Conservation (phyloP, 1,284 basidiomycete species). For the Violaceomyces palustris region DNA sequence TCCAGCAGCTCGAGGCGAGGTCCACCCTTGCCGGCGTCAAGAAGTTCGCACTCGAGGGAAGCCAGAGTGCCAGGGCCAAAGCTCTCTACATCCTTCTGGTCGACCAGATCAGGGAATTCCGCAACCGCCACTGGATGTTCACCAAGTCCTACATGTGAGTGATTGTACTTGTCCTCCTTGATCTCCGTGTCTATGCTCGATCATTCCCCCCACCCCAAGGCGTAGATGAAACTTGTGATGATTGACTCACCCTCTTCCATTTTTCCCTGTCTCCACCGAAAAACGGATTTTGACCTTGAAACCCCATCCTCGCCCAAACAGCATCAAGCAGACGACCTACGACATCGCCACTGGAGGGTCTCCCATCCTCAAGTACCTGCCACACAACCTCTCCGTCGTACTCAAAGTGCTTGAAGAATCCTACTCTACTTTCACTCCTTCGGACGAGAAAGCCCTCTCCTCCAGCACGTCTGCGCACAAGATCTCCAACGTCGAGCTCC, state of each 20-base stretch:
- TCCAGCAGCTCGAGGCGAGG: conserved; percentile 36
- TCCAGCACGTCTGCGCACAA: conserved; percentile 1
- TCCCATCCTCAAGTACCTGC: conserved; percentile 46
- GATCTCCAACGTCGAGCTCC: conserved; percentile 17
- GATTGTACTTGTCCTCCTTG: too few relatives aligned
- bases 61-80: conserved; percentile 11
- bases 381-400: conserved; percentile 39
- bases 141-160: conserved; percentile 47
- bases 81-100: conserved; percentile 45
- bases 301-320: too few relatives aligned
- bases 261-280: too few relatives aligned
- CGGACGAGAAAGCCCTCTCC: conserved; percentile 10
- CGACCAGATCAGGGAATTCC: conserved; percentile 47
- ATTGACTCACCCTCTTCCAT: too few relatives aligned
- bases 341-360: conserved; percentile 46
- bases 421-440: conserved; percentile 12
- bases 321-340: conserved; percentile 38
- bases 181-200: too few relatives aligned
- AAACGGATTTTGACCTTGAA: too few relatives aligned
- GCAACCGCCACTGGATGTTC: conserved; percentile 48
- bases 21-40: conserved; percentile 25
- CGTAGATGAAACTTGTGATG: too few relatives aligned
- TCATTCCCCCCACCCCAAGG: too few relatives aligned
- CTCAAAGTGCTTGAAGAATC: conserved; percentile 37
- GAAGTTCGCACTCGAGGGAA: conserved; percentile 20